These are phyloP conservation scores for Thoreauomyces humboldtii DNA, from an alignment of 192 early-diverging fungal genomes.

Conservation along the genomic window DNA sequence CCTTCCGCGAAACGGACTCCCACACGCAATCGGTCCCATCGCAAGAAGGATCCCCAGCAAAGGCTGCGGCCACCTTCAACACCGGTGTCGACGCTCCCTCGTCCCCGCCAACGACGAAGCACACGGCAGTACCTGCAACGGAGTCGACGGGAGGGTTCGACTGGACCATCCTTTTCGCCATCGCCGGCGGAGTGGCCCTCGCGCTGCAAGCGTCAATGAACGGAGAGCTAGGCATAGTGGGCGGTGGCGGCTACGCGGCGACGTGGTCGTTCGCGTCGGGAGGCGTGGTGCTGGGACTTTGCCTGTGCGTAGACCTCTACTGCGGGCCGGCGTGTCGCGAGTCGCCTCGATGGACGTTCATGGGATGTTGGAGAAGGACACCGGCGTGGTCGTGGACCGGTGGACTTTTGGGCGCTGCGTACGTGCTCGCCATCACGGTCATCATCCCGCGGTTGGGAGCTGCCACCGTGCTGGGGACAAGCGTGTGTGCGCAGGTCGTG, in stretches of 20 bases:
- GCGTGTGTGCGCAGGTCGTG: slow-evolving; percentile 51
- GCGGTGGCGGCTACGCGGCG: slow-evolving; percentile 5
- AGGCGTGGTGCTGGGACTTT: background rate
- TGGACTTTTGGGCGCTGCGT: slow-evolving; percentile 49
- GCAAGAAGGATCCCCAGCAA: too few relatives aligned
- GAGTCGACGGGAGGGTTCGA: too few relatives aligned
- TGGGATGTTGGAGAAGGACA: slow-evolving; percentile 8
- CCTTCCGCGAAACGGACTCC: too few relatives aligned
- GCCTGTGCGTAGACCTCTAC: background rate
- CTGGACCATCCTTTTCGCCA: slow-evolving; percentile 13
- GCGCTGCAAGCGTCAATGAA: slow-evolving; percentile 31
- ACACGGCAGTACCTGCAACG: too few relatives aligned
- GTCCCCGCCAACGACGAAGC: too few relatives aligned
- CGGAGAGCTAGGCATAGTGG: slow-evolving; percentile 14
- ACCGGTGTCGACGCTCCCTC: too few relatives aligned
- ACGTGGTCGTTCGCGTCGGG: slow-evolving; percentile 15
- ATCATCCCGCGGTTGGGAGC: slow-evolving; percentile 51
- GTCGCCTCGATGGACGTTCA: background rate
- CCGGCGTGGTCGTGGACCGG: slow-evolving; percentile 55
- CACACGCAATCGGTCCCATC: too few relatives aligned
- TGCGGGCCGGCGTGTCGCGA: slow-evolving; percentile 17
- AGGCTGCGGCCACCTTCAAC: too few relatives aligned
- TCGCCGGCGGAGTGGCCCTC: slow-evolving; percentile 17
- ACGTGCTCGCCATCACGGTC: slow-evolving; percentile 54
- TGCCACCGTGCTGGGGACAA: slow-evolving; percentile 47